These are phyloP conservation scores for Stentor coeruleus DNA, from an alignment of 73 alveolate genomes.

Conservation along the genomic window DNA sequence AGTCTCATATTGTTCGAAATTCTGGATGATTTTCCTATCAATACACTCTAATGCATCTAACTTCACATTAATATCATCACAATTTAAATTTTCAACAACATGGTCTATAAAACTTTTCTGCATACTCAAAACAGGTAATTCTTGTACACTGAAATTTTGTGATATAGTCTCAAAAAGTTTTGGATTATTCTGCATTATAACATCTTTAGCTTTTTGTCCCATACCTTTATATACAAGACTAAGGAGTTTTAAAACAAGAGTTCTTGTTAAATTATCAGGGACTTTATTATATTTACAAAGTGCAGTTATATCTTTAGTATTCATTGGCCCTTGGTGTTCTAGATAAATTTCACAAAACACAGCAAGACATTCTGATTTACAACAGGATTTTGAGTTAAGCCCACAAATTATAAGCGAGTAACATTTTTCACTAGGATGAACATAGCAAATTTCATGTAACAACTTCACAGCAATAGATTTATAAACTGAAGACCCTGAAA, in stretches of 20 bases:
- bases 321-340: too few species aligned
- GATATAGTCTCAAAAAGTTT: not conserved
- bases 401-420: not conserved
- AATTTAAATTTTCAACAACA: not conserved
- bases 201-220: not conserved
- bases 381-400: not conserved
- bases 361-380: not conserved
- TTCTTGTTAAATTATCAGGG: not conserved
- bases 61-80: too few species aligned
- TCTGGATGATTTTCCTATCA: too few species aligned
- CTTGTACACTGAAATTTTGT: not conserved
- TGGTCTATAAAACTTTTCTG: not conserved
- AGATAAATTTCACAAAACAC: not conserved
- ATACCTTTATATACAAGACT: not conserved
- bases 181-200: not conserved
- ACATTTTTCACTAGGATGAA: not conserved
- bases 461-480: too few species aligned
- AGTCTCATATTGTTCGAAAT: too few species aligned
- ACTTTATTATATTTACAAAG: too few species aligned
- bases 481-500: not conserved
- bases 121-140: not conserved
- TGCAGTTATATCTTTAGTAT: not conserved
- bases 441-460: not conserved
- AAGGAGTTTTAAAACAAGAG: not conserved
- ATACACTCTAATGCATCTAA: too few species aligned